phyloP scores from a whole-genome alignment of 331 rosid genomes.

The Malus hybrid region DNA sequence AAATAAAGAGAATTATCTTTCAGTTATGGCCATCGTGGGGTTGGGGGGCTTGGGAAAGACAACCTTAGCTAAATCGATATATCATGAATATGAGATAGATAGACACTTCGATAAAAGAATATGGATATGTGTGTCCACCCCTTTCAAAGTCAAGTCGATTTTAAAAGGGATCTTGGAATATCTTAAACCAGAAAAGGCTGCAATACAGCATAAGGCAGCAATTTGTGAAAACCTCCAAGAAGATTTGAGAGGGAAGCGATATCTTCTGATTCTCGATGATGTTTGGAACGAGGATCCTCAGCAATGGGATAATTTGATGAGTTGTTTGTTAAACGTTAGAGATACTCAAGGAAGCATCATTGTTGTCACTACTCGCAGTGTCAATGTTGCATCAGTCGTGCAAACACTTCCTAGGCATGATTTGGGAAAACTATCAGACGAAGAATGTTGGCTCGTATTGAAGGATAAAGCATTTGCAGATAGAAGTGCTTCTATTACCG shows the following conservation, averaged over 20 bases:
- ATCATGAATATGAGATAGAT: not conserved
- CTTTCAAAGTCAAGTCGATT: not conserved
- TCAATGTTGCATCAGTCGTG: not conserved
- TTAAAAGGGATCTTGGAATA: not conserved
- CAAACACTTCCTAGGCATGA: not conserved
- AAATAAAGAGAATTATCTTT: not conserved
- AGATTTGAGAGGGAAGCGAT: not conserved
- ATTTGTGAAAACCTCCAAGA: not conserved
- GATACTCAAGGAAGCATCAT: not conserved
- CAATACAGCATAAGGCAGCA: not conserved
- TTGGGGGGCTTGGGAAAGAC: not conserved
- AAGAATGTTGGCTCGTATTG: not conserved
- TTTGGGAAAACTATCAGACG: not conserved
- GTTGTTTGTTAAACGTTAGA: not conserved
- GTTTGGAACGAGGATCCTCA: not conserved
- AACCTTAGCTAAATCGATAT: not conserved
- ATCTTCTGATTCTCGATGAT: constrained; percentile 4
- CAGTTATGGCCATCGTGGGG: not conserved
- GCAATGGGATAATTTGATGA: not conserved
- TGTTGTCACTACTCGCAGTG: not conserved
- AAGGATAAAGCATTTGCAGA: not conserved
- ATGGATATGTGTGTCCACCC: not conserved
- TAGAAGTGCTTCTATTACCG: not conserved
- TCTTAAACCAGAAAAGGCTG: not conserved
- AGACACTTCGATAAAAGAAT: not conserved